Base-by-base conservation (phyloP, 208 protist species). In the Crithidia thermophila region DNA sequence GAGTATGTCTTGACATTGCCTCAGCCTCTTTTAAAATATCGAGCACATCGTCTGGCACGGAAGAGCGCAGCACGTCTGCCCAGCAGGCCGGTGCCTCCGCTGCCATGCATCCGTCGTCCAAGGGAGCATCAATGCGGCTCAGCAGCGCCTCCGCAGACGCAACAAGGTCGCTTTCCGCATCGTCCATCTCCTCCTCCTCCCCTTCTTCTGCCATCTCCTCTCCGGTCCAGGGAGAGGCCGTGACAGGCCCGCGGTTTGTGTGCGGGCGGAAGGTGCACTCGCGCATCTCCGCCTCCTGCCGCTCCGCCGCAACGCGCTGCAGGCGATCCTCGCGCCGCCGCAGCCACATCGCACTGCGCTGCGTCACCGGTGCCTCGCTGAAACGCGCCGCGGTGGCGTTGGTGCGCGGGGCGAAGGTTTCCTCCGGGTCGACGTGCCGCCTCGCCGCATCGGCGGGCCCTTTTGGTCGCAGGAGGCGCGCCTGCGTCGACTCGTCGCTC, bases 261-360 rank as follows among this genome's bases (percentile, higher is more conserved):
- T 34, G n/a, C 21, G 79, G 79, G 43, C 52, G 68, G 25, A 85
- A 85, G 3, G 79, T 85, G 55, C 79, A 85, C n/a, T 63, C 63
- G 3, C 47, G 61, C 59, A 57, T 72, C 59, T 52, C 51, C 28
- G 30, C 75, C 25, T 55, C 75, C 14, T 37, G 5, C 21, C 40
- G 74, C 53, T 72, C 56, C 40, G 40, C 47, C 16, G 34, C 43
- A 4, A 61, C 58, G 18, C 51, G 61, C n/a, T 43, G 69, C 20
- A 85, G 56, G 8, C 65, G 75, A 18, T 64, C 58, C 20, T 21
- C 28, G 2, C 75, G 59, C 0, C 74, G 62, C 14, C 31, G 59
- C 45, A 63, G 37, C 79, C 79, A 85, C 25, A 59, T 40, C 7
- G 36, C 51, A n/a, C 47, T 37, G 23, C 75, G 74, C 3, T 9